Base-by-base conservation (phyloP, 2,329 filamentous ascomycete species). In the Neophaeococcomyces mojaviensis region DNA sequence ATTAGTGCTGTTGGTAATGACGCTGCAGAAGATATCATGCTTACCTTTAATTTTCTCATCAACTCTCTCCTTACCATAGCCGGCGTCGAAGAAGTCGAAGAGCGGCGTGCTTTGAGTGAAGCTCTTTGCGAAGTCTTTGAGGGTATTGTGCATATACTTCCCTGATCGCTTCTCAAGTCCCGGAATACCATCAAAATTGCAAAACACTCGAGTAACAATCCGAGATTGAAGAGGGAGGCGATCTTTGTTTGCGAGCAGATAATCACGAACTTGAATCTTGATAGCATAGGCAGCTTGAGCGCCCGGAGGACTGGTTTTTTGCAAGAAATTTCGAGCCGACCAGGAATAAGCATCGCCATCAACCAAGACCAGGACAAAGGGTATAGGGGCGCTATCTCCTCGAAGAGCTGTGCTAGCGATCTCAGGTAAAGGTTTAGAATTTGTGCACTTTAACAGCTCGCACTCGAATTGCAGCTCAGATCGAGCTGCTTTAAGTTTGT, bases 21-120 rank as follows among this genome's bases (percentile, higher is more conserved):
- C 4, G 19, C n/a, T 8, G 26, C 32, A n/a, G 37, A 3, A 31
- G 16, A 22, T 18, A 13, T 20, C 1, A 43, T 13, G 22, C 46
- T 28, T 43, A 52, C 54, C 54, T 47, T 52, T 50, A 28, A 56
- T 56, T 35, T 56, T 56, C 35, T 55, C 49, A 36, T 56, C 54
- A 10, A 49, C 54, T 42, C 54, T 46, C 40, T 56, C 54, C 39
- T 56, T 56, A 9, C 54, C 54, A 18, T 48, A 39, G 20, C 54
- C 54, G 9, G 46, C 49, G 26, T 56, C 52, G 32, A 54, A 50
- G 37, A 47, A 55, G 33, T 56, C 54, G 42, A 56, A 56, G 22
- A 56, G 33, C 1, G 49, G 53, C 28, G 51, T 38, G 35, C 48
- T 55, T 42, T 56, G 48, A 9, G 49, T 54, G 32, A 56, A 54